Conservation (phyloP, 768 basidiomycete species). For the Cantharellus anzutake region DNA sequence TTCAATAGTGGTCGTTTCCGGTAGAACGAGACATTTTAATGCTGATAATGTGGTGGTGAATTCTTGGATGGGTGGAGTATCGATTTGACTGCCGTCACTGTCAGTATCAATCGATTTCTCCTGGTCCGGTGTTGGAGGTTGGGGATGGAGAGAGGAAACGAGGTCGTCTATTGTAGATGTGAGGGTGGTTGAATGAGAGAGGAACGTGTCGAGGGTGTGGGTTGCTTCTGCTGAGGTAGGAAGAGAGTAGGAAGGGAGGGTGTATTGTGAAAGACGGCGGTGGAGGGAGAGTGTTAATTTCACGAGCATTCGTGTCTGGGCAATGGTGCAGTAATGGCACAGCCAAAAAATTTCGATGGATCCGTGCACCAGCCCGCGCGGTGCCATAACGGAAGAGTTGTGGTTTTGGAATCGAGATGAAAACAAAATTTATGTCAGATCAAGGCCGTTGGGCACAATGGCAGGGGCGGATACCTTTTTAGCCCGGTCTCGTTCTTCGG, state of each 20-base stretch:
- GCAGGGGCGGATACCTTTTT: conserved; percentile 3
- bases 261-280: conserved; percentile 1
- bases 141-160: conserved; percentile 3
- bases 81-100: too few relatives aligned
- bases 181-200: neutral
- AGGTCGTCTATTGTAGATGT: conserved; percentile 6
- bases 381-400: neutral
- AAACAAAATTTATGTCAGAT: too few relatives aligned
- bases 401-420: too few relatives aligned
- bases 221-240: neutral
- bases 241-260: neutral
- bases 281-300: neutral
- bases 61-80: too few relatives aligned
- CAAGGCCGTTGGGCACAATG: neutral
- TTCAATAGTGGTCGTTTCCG: too few relatives aligned
- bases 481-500: conserved; percentile 5
- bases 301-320: too few relatives aligned
- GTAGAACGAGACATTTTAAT: too few relatives aligned
- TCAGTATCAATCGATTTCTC: too few relatives aligned
- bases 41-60: too few relatives aligned
- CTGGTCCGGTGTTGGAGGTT: too few relatives aligned
- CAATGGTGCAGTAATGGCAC: conserved; percentile 1
- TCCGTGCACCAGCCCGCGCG: neutral
- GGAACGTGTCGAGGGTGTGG: neutral
- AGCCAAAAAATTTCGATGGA: neutral